Base-by-base conservation (phyloP, 352 stramenopile genomes). In the Globisporangium paddicum region DNA sequence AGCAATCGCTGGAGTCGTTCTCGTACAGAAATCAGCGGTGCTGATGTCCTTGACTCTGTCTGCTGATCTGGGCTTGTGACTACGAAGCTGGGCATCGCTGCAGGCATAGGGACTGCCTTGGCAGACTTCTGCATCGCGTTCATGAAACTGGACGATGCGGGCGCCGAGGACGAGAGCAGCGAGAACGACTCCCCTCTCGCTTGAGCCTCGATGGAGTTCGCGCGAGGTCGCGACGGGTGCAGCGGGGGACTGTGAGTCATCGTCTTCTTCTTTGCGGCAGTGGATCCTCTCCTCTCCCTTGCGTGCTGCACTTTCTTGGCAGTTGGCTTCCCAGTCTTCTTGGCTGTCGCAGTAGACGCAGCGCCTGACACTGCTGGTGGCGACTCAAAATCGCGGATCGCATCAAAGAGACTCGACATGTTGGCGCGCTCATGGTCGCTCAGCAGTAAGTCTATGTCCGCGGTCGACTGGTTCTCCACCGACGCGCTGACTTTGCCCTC, bases 321-420 rank as follows among this genome's bases (percentile, higher is more conserved):
- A 55, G 23, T 34, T 32, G 30, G 37, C 11, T 55, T 23, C 10
- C 19, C 23, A 52, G 58, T 54, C 62, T 59, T 26, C 11, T 25
- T 35, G 16, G 25, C 18, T 14, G 34, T 35, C 9, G 48, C 47
- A 18, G 55, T 30, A 3, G 56, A 63, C 13, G 60, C 51, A 18
- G 41, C 46, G 11, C 55, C 25, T 26, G 60, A n/a, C n/a, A n/a
- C 60, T 34, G n/a, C 16, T 14, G 64, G 38, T 0, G 77, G 76
- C 1, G 72, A 75, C 30, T 89, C 76, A 25, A 90, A 90, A 57
- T 90, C 75, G 2, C 77, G 76, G 51, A 90, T 90, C 9, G 80
- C 78, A 32, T 90, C 80, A 37, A 90, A 77, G 41, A 90, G 60
- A 59, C 66, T 77, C 25, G 72, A 77, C 49, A 80, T 69, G 55